Conservation (phyloP, 176 grass and related monocot species). For the Zea mays region Zm-B73-REFERENCE-NAM-5.0 NC_050103.1:19405501-19406000, state of each 20-base stretch:
- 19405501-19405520: slow-evolving; percentile 77
- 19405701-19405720: slow-evolving; percentile 33
- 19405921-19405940: background rate
- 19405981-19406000: too few species aligned
- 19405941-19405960: too few species aligned
- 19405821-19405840: slow-evolving; percentile 28
- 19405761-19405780: background rate
- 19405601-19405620: slow-evolving; percentile 38
- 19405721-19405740: slow-evolving; percentile 55
- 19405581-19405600: slow-evolving; percentile 43
- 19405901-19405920: slow-evolving; percentile 9
- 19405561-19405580: slow-evolving; percentile 49
- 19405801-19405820: background rate
- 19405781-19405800: slow-evolving; percentile 59
- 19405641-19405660: slow-evolving; percentile 31
- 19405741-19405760: background rate
- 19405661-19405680: slow-evolving; percentile 11
- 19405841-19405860: slow-evolving; percentile 33
- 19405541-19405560: slow-evolving; percentile 72
- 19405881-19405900: background rate
- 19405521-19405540: slow-evolving; percentile 71
- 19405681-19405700: slow-evolving; percentile 33
- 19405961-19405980: too few species aligned
- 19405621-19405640: background rate
- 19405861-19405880: slow-evolving; percentile 39